These are phyloP conservation scores for Phytophthora boehmeriae DNA, from an alignment of 352 stramenopile species.

Conservation along the genomic window DNA sequence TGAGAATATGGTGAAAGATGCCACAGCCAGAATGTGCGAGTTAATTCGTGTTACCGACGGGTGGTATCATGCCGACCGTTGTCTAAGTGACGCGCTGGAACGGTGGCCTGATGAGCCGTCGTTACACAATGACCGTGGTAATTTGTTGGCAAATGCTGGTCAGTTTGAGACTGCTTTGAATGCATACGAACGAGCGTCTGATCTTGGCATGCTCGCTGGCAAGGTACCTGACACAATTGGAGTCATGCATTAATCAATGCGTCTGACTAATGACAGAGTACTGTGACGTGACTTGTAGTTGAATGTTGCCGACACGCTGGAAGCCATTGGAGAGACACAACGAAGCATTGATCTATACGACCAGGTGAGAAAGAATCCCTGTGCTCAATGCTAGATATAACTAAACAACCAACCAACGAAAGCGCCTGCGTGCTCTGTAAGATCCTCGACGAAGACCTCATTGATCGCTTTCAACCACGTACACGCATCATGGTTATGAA, in stretches of 20 bases:
- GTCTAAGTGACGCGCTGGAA: slow-evolving; percentile 50
- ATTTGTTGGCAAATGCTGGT: slow-evolving; percentile 52
- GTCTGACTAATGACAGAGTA: not conserved
- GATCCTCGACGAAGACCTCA: slow-evolving; percentile 32
- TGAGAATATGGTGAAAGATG: slow-evolving; percentile 40
- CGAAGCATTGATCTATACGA: slow-evolving; percentile 61
- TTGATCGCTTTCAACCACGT: slow-evolving; percentile 26
- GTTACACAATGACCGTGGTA: slow-evolving; percentile 68
- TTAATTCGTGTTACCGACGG: slow-evolving; percentile 56
- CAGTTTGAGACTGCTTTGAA: slow-evolving; percentile 64
- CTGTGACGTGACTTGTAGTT: slow-evolving; percentile 36
- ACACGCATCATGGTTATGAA: slow-evolving; percentile 64
- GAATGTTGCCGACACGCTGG: slow-evolving; percentile 56
- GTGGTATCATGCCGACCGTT: slow-evolving; percentile 53
- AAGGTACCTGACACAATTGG: slow-evolving; percentile 38
- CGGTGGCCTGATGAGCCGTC: slow-evolving; percentile 56
- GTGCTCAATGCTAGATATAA: not conserved
- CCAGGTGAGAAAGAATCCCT: slow-evolving; percentile 27
- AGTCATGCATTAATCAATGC: not conserved
- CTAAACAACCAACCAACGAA: not conserved
- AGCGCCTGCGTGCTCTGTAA: slow-evolving; percentile 12
- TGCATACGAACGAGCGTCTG: slow-evolving; percentile 56
- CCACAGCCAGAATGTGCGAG: slow-evolving; percentile 54
- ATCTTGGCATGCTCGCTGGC: slow-evolving; percentile 46
- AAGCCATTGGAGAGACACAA: slow-evolving; percentile 62